Conservation (phyloP, 345 rosid genomes). For the Eucalyptus sideroxylon region DNA sequence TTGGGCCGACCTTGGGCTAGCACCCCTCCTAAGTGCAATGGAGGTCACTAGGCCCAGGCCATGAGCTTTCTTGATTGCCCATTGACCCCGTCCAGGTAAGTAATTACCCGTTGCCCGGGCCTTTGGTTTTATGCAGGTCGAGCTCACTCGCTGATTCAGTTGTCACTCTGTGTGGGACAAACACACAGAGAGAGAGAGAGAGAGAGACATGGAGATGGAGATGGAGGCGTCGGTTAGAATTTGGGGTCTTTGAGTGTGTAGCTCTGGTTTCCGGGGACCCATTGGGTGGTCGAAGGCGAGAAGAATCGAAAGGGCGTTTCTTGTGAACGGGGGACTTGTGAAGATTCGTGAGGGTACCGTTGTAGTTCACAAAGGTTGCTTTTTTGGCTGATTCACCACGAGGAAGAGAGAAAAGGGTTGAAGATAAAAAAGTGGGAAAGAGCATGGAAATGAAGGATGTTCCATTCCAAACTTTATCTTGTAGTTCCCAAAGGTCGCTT, state of each 20-base stretch:
- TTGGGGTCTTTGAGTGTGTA: background rate
- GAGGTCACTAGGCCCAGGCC: background rate
- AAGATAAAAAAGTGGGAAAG: background rate
- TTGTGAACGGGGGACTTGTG: background rate
- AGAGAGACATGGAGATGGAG: background rate
- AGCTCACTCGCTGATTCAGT: background rate
- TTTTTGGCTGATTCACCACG: background rate
- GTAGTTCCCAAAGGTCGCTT: too few relatives aligned
- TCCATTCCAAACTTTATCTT: background rate
- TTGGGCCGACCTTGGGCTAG: background rate
- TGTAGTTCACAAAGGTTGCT: background rate
- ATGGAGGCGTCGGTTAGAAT: too few relatives aligned
- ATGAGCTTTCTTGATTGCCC: background rate
- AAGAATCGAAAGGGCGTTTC: background rate
- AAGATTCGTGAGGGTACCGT: background rate
- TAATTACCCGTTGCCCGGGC: fast-evolving
- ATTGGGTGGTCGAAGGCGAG: background rate
- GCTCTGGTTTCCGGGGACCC: background rate
- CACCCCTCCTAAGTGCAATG: background rate
- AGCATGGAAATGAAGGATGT: background rate
- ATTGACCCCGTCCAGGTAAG: background rate
- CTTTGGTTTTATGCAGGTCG: background rate
- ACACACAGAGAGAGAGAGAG: background rate
- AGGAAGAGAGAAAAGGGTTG: background rate
- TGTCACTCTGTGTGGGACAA: background rate